Conservation (phyloP, 305 asterid genomes). For the Fraxinus velutina region DNA sequence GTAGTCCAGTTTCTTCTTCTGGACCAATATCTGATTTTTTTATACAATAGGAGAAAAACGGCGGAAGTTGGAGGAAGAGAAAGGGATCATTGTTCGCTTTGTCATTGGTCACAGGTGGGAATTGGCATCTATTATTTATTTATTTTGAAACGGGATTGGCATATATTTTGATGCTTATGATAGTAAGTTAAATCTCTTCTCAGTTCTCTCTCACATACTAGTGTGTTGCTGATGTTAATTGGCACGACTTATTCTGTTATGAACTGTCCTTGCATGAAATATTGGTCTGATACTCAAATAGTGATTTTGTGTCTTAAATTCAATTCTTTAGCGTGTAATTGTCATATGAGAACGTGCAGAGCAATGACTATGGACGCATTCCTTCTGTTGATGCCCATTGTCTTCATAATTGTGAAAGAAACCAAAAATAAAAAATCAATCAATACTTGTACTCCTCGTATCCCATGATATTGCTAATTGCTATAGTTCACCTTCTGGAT, state of each 20-base stretch:
- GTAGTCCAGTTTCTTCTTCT: not conserved
- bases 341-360: not conserved
- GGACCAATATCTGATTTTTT: constrained; percentile 6
- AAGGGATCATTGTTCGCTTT: constrained; percentile 81
- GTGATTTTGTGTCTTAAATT: not conserved
- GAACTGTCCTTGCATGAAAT: not conserved
- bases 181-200: not conserved
- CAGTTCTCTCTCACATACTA: not conserved
- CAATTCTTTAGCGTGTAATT: not conserved
- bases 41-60: constrained; percentile 58
- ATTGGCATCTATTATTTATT: not conserved
- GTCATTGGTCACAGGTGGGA: constrained; percentile 87
- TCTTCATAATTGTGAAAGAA: not conserved
- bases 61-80: constrained; percentile 66
- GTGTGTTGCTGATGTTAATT: not conserved
- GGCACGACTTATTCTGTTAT: not conserved
- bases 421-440: not conserved
- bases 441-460: not conserved
- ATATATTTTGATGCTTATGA: not conserved
- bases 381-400: not conserved
- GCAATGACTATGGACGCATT: not conserved
- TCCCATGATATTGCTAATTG: not conserved
- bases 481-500: not conserved
- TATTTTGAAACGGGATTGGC: not conserved
- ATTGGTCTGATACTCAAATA: not conserved